phyloP scores from a whole-genome alignment of 176 grass and related monocot species.

The Oryza meridionalis region DNA sequence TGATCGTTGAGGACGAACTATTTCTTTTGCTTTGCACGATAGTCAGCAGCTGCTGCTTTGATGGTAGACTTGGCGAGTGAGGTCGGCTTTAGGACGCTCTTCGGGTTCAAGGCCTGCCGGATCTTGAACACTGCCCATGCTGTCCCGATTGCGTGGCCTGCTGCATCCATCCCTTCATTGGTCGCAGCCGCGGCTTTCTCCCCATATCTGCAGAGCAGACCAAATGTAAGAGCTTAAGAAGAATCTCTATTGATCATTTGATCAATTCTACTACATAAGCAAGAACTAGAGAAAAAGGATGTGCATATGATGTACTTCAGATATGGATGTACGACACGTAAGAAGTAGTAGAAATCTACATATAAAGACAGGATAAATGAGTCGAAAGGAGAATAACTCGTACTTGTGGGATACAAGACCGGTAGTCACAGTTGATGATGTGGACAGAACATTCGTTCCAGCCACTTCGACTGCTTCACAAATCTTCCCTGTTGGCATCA shows the following conservation, averaged over 20 bases:
- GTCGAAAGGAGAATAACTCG: not conserved
- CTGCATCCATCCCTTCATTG: constrained; percentile 67
- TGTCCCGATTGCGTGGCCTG: constrained; percentile 67
- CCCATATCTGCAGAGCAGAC: constrained; percentile 59
- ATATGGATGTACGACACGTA: not conserved
- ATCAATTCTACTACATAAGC: not conserved
- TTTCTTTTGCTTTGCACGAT: constrained; percentile 50
- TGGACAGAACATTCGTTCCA: constrained; percentile 83
- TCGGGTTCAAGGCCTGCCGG: constrained; percentile 72
- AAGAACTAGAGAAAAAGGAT: not conserved
- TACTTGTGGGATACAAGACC: constrained; percentile 82
- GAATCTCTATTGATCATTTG: not conserved
- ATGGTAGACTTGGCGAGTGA: constrained; percentile 50
- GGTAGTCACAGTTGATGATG: constrained; percentile 83
- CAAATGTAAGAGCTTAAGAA: not conserved
- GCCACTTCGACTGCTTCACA: constrained; percentile 81
- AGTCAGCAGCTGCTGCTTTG: constrained; percentile 49
- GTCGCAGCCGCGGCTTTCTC: constrained; percentile 69
- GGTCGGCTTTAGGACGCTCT: constrained; percentile 68
- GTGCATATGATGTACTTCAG: not conserved
- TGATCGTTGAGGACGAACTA: not conserved
- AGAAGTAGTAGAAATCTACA: not conserved
- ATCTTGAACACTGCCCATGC: constrained; percentile 88
- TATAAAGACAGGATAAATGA: not conserved
- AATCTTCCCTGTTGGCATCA: constrained; percentile 62